Percentiles rank a stretch among this genome's conserved stretches.
These are phyloP conservation scores for Cladorrhinum samala DNA, from an alignment of 495 filamentous ascomycete genomes.

Conservation along the genomic window DNA sequence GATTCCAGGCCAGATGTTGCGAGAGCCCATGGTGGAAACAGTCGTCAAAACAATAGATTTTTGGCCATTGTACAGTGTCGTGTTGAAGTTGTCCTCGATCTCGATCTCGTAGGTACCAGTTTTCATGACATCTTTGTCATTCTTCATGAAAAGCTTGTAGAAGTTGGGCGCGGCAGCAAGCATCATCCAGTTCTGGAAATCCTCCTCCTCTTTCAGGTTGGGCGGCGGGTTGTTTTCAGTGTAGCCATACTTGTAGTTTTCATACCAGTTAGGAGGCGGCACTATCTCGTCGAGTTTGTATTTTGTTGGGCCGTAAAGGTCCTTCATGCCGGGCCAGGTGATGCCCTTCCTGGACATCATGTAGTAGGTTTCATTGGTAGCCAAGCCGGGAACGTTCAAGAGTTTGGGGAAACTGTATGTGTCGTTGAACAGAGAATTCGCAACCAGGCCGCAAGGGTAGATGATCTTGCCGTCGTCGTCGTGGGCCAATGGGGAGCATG, in stretches of 20 bases:
- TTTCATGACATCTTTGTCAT: slow-evolving; percentile 63
- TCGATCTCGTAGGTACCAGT: slow-evolving; percentile 58
- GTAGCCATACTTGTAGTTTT: slow-evolving; percentile 61
- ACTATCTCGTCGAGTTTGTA: slow-evolving; percentile 57
- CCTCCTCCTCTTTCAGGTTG: slow-evolving; percentile 62
- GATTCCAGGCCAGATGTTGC: slow-evolving; percentile 94
- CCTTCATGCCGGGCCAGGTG: slow-evolving; percentile 76
- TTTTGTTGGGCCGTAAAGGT: slow-evolving; percentile 61
- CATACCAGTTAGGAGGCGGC: slow-evolving; percentile 81
- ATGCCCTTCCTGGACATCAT: slow-evolving; percentile 70
- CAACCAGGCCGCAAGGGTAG: slow-evolving; percentile 93
- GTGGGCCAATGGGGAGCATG: slow-evolving; percentile 68
- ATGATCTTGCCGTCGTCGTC: slow-evolving; percentile 59
- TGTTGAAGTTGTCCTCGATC: slow-evolving; percentile 62
- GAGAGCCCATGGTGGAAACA: slow-evolving; percentile 88
- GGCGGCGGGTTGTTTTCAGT: slow-evolving; percentile 55
- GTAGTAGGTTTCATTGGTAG: slow-evolving; percentile 44
- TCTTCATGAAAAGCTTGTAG: slow-evolving; percentile 80
- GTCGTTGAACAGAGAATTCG: slow-evolving; percentile 97
- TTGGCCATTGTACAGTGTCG: slow-evolving; percentile 77
- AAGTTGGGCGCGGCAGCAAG: slow-evolving; percentile 94
- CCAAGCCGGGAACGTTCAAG: slow-evolving; percentile 34
- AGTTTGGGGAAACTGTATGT: slow-evolving; percentile 61
- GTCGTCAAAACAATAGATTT: slow-evolving; percentile 92
- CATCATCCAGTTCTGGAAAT: slow-evolving; percentile 98